Percentiles rank a stretch among this genome's conserved stretches.
Evolutionary conservation across 78 protist genomes (phyloP).

Genomic region (Dictyostelium citrinum): DNA sequence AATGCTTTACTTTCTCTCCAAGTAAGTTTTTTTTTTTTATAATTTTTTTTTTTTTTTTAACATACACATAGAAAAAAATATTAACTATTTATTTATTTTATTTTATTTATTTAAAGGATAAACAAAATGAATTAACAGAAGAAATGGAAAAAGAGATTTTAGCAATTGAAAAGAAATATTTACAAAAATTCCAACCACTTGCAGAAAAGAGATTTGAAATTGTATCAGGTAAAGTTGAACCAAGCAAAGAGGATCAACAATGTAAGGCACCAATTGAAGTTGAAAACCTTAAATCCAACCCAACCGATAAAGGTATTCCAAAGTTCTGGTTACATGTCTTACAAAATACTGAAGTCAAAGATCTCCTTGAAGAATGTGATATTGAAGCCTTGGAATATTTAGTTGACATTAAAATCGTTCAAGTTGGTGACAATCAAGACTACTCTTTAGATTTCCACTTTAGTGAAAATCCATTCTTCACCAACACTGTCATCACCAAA

Average conservation of each 20-base stretch:
- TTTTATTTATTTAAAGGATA: background rate
- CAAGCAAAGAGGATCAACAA: slow-evolving; percentile 6
- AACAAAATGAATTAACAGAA: background rate
- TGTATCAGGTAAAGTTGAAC: slow-evolving; percentile 51
- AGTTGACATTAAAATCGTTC: slow-evolving; percentile 9
- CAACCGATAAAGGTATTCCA: slow-evolving; percentile 71
- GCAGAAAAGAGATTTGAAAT: slow-evolving; percentile 43
- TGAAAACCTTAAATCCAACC: slow-evolving; percentile 5
- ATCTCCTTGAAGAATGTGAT: slow-evolving; percentile 34
- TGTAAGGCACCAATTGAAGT: slow-evolving; percentile 46
- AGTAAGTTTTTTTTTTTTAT: background rate
- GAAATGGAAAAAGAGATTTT: slow-evolving; percentile 31
- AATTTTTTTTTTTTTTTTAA: too few relatives aligned
- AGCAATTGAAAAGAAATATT: slow-evolving; percentile 49
- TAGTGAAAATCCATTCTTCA: slow-evolving; percentile 59
- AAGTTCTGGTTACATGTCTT: slow-evolving; percentile 49
- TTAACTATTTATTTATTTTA: too few relatives aligned
- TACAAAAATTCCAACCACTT: slow-evolving; percentile 19
- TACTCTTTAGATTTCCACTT: slow-evolving; percentile 27
- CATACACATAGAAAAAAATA: background rate
- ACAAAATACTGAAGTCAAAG: slow-evolving; percentile 12
- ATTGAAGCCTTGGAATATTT: background rate
- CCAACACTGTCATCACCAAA: slow-evolving; percentile 36
- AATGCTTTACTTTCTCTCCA: slow-evolving; percentile 44
- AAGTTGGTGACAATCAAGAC: background rate